Base-by-base conservation (phyloP, 2,329 filamentous ascomycete species). In the Aspergillus novofumigatus region DNA sequence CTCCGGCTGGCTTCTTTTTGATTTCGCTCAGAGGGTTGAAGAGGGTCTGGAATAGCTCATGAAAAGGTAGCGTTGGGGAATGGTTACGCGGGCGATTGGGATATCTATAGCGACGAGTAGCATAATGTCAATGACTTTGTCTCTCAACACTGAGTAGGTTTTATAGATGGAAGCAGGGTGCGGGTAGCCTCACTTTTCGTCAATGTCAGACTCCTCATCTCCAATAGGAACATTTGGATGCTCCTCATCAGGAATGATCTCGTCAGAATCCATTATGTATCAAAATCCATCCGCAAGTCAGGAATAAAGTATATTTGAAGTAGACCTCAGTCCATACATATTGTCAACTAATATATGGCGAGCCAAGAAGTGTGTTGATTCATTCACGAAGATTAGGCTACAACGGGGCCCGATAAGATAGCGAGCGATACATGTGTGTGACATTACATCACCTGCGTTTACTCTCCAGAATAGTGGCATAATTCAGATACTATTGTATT, bases 21-120 rank as follows among this genome's bases (percentile, higher is more conserved):
- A 91, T 91, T 32, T 93, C 88, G 56, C 82, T 82, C 9, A 89
- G 75, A 1, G 92, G 92, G 65, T 96, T 88, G 78, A 99, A 97
- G 0, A 99, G 81, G 25, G 82, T 81, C 17, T 82, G 78, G 71
- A 89, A 91, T 0, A 99, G 80, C 3, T 90, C 87, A 58, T 91
- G 88, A 69, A 99, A 99, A 4, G 86, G 85, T 9, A 95, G 78
- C 0, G 93, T 97, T 60, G 85, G 85, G 42, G 86, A 86, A 65
- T 89, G 84, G 64, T 97, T 99, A 60, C 79, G 84, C 3, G 94
- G 94, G 3, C 92, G 85, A 67, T 91, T 87, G 2, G 92, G 91
- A 69, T 90, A 95, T 69, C 88, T 91, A 52, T 17, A 20, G 52
- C 51, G 51, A 32, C 45, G 11, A 8, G 2, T 29, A 14, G 17